Evolutionary conservation across 331 rosid species (phyloP).

Genomic region (Dryas integrifolia): DNA sequence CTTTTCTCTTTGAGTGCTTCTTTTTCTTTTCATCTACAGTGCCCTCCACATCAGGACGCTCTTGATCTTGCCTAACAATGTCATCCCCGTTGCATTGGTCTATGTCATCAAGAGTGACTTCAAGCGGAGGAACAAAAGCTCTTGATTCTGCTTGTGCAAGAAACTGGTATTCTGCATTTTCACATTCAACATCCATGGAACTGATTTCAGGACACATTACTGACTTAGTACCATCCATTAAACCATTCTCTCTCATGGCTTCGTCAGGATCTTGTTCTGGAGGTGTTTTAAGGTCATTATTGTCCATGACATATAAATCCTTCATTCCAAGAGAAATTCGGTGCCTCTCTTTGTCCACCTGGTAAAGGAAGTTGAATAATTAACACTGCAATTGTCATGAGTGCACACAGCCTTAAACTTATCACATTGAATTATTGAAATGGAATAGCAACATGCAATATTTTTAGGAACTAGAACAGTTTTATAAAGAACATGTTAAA

Average conservation of each 20-base stretch:
- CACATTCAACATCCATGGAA: slow-evolving; percentile 41
- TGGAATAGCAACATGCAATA: not conserved
- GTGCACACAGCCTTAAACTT: not conserved
- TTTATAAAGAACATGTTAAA: not conserved
- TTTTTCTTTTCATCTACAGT: slow-evolving; percentile 50
- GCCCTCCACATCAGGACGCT: slow-evolving; percentile 32
- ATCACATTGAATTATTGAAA: not conserved
- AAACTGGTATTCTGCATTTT: slow-evolving; percentile 35
- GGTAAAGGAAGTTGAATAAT: slow-evolving; percentile 17
- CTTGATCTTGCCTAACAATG: slow-evolving; percentile 36
- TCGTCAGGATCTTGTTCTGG: slow-evolving; percentile 44
- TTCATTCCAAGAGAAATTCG: slow-evolving; percentile 93
- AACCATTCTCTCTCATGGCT: slow-evolving; percentile 22
- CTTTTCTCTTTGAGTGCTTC: slow-evolving; percentile 58
- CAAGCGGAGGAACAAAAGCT: slow-evolving; percentile 76
- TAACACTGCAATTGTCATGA: slow-evolving; percentile 20
- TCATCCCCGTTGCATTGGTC: slow-evolving; percentile 40
- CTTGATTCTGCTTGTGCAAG: slow-evolving; percentile 67
- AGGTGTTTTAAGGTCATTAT: slow-evolving; percentile 25
- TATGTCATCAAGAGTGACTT: slow-evolving; percentile 73
- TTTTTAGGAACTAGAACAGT: not conserved
- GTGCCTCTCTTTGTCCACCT: slow-evolving; percentile 73
- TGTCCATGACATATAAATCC: slow-evolving; percentile 44
- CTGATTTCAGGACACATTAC: slow-evolving; percentile 23
- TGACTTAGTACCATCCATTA: slow-evolving; percentile 26